These are phyloP conservation scores for Parastagonospora nodorum DNA, from an alignment of 2,329 filamentous ascomycete genomes.

Conservation along the genomic window DNA sequence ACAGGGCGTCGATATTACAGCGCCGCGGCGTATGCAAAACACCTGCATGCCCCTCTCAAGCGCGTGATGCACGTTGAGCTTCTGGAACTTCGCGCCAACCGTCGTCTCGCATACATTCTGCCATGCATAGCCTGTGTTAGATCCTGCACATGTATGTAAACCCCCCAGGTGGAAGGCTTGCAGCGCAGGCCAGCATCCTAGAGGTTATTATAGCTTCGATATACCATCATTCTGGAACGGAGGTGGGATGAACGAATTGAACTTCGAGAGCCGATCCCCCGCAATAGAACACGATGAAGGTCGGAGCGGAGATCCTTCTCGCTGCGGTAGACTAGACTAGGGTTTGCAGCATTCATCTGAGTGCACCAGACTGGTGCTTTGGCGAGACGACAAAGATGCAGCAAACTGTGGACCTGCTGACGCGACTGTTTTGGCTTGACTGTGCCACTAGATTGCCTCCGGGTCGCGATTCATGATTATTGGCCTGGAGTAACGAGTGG, in stretches of 20 bases:
- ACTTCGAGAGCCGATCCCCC: constrained; percentile 32
- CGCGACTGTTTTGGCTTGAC: constrained; percentile 2
- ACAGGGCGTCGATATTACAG: constrained; percentile 12
- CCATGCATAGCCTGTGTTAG: background rate
- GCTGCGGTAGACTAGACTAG: constrained; percentile 22
- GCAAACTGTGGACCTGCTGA: constrained; percentile 8
- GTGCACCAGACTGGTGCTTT: constrained; percentile 3
- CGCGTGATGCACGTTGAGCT: background rate
- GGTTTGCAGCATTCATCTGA: constrained; percentile 11
- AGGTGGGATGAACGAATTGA: background rate
- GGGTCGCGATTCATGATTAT: constrained; percentile 1
- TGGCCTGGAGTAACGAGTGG: constrained; percentile 1
- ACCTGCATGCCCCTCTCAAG: too few relatives aligned
- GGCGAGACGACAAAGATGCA: constrained; percentile 6
- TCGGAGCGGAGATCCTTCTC: constrained; percentile 20
- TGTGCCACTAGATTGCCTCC: constrained; percentile 6
- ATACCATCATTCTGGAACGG: background rate
- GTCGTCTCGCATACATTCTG: constrained; percentile 8
- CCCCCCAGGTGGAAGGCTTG: background rate
- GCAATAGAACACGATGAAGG: constrained; percentile 19
- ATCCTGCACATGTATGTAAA: constrained; percentile 1
- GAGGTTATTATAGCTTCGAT: background rate
- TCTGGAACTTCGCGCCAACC: constrained; percentile 15
- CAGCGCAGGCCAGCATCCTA: background rate
- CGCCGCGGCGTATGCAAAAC: too few relatives aligned